Conservation (phyloP, 305 asterid species). For the Plantago lanceolata region DNA sequence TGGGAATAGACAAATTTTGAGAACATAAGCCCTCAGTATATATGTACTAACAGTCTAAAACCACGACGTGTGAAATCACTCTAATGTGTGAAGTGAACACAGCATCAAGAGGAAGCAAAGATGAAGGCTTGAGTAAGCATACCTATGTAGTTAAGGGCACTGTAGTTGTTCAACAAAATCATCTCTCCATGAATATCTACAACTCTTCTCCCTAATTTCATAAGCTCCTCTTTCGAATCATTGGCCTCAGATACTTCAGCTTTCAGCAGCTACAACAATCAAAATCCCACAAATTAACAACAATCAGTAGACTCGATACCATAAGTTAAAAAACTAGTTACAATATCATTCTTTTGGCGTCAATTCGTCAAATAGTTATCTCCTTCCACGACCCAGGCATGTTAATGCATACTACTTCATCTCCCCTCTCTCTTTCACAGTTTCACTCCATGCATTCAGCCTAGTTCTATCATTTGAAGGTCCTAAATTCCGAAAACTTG, state of each 20-base stretch:
- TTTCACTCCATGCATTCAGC: neutral
- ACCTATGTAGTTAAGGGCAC: slow-evolving; percentile 92
- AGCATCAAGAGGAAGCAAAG: slow-evolving; percentile 1
- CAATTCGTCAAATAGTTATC: too few species aligned
- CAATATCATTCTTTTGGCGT: too few species aligned
- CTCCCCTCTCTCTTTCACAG: too few species aligned
- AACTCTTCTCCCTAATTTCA: slow-evolving; percentile 52
- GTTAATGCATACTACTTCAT: neutral
- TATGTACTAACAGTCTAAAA: neutral
- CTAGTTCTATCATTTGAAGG: neutral
- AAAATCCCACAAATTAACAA: slow-evolving; percentile 9
- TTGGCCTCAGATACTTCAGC: slow-evolving; percentile 44
- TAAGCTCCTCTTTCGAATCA: slow-evolving; percentile 42
- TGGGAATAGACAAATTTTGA: neutral
- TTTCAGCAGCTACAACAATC: slow-evolving; percentile 46
- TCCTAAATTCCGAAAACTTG: neutral
- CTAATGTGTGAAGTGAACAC: too few species aligned
- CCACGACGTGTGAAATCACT: neutral
- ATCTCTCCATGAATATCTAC: slow-evolving; percentile 89
- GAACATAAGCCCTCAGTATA: too few species aligned
- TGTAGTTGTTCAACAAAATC: slow-evolving; percentile 74
- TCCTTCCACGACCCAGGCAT: neutral
- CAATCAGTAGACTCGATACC: neutral
- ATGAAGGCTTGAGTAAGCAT: neutral
- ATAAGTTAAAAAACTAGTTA: neutral